phyloP scores from a whole-genome alignment of 2,329 filamentous ascomycete species.

The Diplodia seriata region DNA sequence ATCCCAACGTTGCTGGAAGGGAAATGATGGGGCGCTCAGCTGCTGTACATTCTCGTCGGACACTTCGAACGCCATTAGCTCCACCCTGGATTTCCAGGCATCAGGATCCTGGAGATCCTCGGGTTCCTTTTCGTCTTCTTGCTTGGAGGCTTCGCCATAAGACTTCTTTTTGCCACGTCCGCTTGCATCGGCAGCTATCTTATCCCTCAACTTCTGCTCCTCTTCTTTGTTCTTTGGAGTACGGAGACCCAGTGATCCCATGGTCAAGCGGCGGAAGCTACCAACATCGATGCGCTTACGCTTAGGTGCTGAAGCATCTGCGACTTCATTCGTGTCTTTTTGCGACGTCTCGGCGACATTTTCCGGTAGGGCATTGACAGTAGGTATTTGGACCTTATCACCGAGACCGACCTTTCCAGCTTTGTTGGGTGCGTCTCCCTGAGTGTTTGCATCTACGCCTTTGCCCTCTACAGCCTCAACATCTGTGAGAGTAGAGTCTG shows the following conservation, averaged over 20 bases:
- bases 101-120: constrained; percentile 56
- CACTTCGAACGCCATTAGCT: constrained; percentile 83
- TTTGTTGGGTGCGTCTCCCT: not conserved
- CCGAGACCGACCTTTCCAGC: not conserved
- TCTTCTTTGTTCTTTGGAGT: constrained; percentile 73
- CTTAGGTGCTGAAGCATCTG: constrained; percentile 25
- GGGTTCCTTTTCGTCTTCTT: constrained; percentile 38
- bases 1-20: constrained; percentile 90
- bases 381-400: not conserved
- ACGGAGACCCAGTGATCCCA: constrained; percentile 74
- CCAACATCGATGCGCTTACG: constrained; percentile 62
- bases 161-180: constrained; percentile 32
- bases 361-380: not conserved
- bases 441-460: not conserved
- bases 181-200: constrained; percentile 51
- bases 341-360: not conserved
- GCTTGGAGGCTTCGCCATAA: constrained; percentile 30
- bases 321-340: not conserved
- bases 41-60: constrained; percentile 56
- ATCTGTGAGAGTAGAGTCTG: not conserved
- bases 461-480: not conserved
- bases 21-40: constrained; percentile 81
- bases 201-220: constrained; percentile 66
- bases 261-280: constrained; percentile 71
- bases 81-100: constrained; percentile 77